phyloP scores from a whole-genome alignment of 306 rosid genomes.

The Argentina anserina region DNA sequence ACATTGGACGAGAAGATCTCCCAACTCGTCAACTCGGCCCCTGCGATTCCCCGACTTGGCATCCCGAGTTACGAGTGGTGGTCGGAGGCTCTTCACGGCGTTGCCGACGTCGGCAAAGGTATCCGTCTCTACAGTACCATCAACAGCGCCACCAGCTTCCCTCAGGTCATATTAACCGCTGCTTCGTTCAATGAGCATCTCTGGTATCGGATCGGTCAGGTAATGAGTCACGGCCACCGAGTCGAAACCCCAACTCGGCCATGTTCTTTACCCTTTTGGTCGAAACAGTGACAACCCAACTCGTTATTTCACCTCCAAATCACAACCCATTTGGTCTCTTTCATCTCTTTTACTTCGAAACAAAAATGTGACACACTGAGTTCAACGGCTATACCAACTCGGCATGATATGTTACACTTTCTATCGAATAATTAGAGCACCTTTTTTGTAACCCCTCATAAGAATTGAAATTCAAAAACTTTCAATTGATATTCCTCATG shows the following conservation, averaged over 20 bases:
- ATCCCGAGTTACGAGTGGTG: conserved; percentile 87
- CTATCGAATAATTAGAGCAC: neutral
- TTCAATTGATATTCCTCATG: neutral
- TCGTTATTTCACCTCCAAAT: neutral
- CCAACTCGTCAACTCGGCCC: conserved; percentile 80
- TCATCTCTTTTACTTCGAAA: neutral
- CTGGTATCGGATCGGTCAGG: conserved; percentile 82
- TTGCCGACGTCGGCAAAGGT: conserved; percentile 51
- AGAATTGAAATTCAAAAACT: neutral
- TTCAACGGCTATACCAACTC: neutral
- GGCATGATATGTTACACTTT: neutral
- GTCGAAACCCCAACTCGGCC: neutral
- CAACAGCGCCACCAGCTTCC: conserved; percentile 68
- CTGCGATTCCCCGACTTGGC: conserved; percentile 82
- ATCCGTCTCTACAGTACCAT: conserved; percentile 44
- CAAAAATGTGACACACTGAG: neutral
- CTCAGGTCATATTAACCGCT: conserved; percentile 89
- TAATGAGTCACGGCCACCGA: conserved; percentile 8
- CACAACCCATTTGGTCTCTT: neutral
- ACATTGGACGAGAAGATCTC: conserved; percentile 83
- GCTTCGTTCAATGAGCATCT: conserved; percentile 69
- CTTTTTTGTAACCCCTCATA: neutral
- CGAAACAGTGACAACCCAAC: neutral
- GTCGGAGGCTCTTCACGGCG: conserved; percentile 89
- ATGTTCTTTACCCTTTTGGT: neutral